These are phyloP conservation scores for Diaporthe sp. DNA, from an alignment of 2,329 filamentous ascomycete genomes.

Conservation along the genomic window DNA sequence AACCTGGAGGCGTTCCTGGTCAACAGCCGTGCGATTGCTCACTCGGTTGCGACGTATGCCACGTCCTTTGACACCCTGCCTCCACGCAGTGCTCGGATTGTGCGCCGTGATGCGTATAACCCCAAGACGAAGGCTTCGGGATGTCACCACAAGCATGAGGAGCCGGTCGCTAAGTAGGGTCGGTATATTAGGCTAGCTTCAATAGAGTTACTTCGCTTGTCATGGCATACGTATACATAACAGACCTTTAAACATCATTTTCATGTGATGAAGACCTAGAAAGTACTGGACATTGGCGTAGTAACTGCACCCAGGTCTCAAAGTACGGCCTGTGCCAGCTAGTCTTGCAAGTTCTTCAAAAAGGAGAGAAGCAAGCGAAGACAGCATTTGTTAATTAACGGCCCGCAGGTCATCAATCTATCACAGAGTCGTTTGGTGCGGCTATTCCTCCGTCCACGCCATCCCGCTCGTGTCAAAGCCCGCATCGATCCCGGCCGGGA, in stretches of 20 bases:
- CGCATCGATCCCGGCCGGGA: not conserved
- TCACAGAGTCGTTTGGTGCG: not conserved
- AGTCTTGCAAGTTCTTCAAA: not conserved
- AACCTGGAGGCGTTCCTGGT: constrained; percentile 59
- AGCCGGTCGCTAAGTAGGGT: not conserved
- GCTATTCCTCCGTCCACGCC: not conserved
- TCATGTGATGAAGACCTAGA: not conserved
- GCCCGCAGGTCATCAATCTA: not conserved
- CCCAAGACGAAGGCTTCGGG: not conserved
- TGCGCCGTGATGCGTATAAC: constrained; percentile 1
- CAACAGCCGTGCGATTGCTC: constrained; percentile 59
- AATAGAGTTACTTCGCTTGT: not conserved
- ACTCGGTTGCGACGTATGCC: constrained; percentile 58
- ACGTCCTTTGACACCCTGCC: constrained; percentile 54
- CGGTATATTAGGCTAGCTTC: not conserved
- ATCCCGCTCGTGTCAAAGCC: not conserved
- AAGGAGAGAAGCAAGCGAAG: too few species aligned
- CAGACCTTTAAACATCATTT: too few species aligned
- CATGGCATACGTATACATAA: too few species aligned
- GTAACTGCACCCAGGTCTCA: not conserved
- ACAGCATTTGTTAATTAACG: too few species aligned
- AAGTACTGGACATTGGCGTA: too few species aligned
- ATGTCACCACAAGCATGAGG: constrained; percentile 22
- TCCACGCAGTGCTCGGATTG: not conserved
- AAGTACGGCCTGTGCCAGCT: not conserved